Conservation (phyloP, 1,284 basidiomycete genomes). For the Bjerkandera adusta region DNA sequence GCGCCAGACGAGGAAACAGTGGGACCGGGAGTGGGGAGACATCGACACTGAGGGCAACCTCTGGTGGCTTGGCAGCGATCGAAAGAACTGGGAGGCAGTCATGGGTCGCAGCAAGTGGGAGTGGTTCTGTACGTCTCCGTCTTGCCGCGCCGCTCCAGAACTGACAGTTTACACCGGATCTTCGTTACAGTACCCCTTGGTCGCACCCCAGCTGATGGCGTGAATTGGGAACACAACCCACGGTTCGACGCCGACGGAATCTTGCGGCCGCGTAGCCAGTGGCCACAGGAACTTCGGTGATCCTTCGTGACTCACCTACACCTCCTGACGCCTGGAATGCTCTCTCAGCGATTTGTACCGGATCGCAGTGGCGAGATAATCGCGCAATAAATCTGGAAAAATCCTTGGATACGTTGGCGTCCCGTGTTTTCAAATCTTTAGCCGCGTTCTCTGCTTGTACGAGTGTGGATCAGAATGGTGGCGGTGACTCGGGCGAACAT, state of each 20-base stretch:
- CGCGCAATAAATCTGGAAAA: too few relatives aligned
- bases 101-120: slow-evolving; percentile 66
- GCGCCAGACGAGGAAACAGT: slow-evolving; percentile 42
- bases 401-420: too few relatives aligned
- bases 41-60: slow-evolving; percentile 74
- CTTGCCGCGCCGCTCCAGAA: slow-evolving; percentile 1
- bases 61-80: slow-evolving; percentile 75
- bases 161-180: neutral
- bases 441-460: too few relatives aligned
- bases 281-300: slow-evolving; percentile 61
- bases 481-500: too few relatives aligned
- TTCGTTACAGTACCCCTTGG: slow-evolving; percentile 64
- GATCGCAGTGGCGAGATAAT: too few relatives aligned
- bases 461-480: too few relatives aligned
- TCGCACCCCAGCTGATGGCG: slow-evolving; percentile 53
- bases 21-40: slow-evolving; percentile 79
- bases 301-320: too few relatives aligned
- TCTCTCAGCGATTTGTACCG: too few relatives aligned
- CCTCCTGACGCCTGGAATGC: too few relatives aligned
- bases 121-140: slow-evolving; percentile 68
- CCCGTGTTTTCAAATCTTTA: too few relatives aligned
- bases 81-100: slow-evolving; percentile 68
- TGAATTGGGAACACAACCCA: slow-evolving; percentile 68
- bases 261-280: slow-evolving; percentile 64
- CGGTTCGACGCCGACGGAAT: slow-evolving; percentile 69